Conservation (phyloP, 2,329 filamentous ascomycete species). For the Mycosphaerella arachidis region DNA sequence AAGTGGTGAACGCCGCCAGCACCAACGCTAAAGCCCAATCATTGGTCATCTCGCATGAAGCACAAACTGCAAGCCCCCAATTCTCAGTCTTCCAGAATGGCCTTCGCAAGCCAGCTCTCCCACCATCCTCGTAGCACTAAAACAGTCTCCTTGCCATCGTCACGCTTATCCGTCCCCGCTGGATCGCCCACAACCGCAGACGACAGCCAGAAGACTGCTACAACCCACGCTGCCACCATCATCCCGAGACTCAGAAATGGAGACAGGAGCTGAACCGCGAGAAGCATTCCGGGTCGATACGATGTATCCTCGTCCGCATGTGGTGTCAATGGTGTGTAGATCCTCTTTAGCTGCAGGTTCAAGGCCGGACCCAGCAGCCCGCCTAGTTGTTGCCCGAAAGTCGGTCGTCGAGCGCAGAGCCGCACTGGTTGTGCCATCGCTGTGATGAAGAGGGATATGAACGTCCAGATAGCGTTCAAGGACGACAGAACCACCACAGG, state of each 20-base stretch:
- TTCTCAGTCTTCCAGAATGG: constrained; percentile 23
- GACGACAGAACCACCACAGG: constrained; percentile 54
- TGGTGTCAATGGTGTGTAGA: constrained; percentile 39
- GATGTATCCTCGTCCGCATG: constrained; percentile 35
- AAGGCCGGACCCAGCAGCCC: constrained; percentile 51
- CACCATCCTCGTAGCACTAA: constrained; percentile 56
- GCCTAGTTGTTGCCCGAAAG: constrained; percentile 48
- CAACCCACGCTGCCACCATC: constrained; percentile 54
- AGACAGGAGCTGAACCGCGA: constrained; percentile 52
- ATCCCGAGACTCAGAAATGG: constrained; percentile 55
- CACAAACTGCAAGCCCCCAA: background rate
- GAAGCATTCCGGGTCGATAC: constrained; percentile 41
- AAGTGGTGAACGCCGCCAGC: constrained; percentile 4
- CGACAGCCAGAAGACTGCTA: constrained; percentile 56
- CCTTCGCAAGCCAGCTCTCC: constrained; percentile 51
- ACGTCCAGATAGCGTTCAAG: constrained; percentile 51
- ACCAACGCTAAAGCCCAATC: constrained; percentile 4
- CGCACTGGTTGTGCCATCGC: constrained; percentile 51
- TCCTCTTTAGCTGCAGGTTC: constrained; percentile 47
- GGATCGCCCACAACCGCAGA: constrained; percentile 55
- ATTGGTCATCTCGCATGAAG: background rate
- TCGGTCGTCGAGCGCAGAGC: constrained; percentile 47
- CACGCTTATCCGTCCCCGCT: constrained; percentile 52
- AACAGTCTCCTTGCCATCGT: constrained; percentile 58
- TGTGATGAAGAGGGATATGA: constrained; percentile 49